Evolutionary conservation across 345 rosid genomes (phyloP).

Genomic region (Dipteronia sinensis): DNA sequence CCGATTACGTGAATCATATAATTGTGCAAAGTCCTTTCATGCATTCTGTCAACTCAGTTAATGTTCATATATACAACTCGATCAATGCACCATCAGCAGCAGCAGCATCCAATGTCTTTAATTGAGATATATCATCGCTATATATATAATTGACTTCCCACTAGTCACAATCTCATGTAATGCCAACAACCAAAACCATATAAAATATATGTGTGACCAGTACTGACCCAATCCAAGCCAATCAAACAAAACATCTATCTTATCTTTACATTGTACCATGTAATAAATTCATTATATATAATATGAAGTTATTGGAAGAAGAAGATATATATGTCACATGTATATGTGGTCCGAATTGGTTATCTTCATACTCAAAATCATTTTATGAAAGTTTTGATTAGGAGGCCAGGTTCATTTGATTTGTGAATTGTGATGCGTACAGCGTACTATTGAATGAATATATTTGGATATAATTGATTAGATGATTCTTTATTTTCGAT

Average conservation of each 20-base stretch:
- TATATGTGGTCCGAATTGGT: conserved; percentile 11
- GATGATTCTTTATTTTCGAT: no score
- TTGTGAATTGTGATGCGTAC: no score
- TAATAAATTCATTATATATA: background rate
- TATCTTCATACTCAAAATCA: background rate
- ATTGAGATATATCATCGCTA: no score
- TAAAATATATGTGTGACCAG: no score
- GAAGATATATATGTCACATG: no score
- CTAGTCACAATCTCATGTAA: conserved; percentile 28
- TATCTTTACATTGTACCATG: background rate
- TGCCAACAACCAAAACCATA: conserved; percentile 29
- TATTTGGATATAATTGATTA: no score
- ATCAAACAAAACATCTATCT: background rate
- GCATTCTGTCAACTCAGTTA: conserved; percentile 21
- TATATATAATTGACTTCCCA: background rate
- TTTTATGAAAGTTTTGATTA: background rate
- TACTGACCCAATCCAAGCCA: background rate
- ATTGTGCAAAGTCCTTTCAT: conserved; percentile 19
- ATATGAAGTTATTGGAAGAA: conserved; percentile 10
- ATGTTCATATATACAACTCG: conserved; percentile 17
- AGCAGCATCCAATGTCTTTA: conserved; percentile 45
- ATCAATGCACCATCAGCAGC: conserved; percentile 11
- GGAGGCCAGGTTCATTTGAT: no score
- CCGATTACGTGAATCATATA: conserved; percentile 51
- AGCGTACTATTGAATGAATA: no score